Conservation (phyloP, 352 stramenopile species). For the Phytophthora cactorum region DNA sequence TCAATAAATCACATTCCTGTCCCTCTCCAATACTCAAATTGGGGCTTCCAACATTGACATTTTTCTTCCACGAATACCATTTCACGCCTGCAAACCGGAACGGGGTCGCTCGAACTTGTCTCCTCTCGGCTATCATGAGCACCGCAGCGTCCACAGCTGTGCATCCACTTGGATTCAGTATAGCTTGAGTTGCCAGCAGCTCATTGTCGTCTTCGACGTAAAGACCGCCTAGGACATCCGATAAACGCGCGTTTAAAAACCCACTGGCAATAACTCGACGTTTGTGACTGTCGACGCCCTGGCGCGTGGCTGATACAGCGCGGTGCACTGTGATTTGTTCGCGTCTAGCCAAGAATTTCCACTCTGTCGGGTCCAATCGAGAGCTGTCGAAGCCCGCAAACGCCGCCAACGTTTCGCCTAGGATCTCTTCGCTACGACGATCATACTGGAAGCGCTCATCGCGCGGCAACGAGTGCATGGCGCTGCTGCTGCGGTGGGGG, state of each 20-base stretch:
- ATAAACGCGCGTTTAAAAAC: constrained; percentile 46
- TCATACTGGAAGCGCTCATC: constrained; percentile 52
- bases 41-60: background rate
- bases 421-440: constrained; percentile 47
- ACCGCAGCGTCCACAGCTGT: constrained; percentile 47
- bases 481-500: background rate
- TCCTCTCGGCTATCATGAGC: constrained; percentile 43
- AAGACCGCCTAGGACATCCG: constrained; percentile 46
- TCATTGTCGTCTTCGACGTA: constrained; percentile 51
- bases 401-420: constrained; percentile 55
- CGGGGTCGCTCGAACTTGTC: constrained; percentile 33
- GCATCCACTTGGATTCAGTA: constrained; percentile 37
- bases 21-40: constrained; percentile 21
- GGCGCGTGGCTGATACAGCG: constrained; percentile 9
- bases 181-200: constrained; percentile 42
- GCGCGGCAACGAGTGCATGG: constrained; percentile 34
- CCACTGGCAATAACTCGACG: constrained; percentile 47
- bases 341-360: constrained; percentile 40
- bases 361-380: constrained; percentile 37
- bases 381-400: constrained; percentile 50
- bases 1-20: constrained; percentile 50
- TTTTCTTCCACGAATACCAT: constrained; percentile 52
- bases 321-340: constrained; percentile 51
- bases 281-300: constrained; percentile 20
- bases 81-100: constrained; percentile 71